Conservation (phyloP, 495 filamentous ascomycete genomes). For the Penicillium manginii region DNA sequence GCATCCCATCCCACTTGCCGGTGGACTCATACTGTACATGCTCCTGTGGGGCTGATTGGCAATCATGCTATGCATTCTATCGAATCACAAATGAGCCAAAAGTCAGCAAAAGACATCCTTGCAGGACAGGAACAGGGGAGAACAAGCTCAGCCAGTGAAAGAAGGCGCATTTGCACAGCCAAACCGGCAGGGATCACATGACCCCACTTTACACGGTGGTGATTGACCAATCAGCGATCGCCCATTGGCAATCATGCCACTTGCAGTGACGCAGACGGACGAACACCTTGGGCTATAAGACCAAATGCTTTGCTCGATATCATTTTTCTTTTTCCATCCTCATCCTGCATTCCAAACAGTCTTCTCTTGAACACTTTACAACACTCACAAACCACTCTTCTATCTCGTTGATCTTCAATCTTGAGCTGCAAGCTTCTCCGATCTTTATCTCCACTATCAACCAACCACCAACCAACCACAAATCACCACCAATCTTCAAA, state of each 20-base stretch:
- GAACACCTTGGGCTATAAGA: slow-evolving; percentile 36
- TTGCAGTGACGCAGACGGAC: slow-evolving; percentile 11
- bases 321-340: slow-evolving; percentile 3
- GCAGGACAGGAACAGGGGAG: neutral
- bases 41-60: too few relatives aligned
- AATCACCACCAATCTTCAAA: slow-evolving; percentile 26
- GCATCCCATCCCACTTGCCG: too few relatives aligned
- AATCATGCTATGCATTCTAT: slow-evolving; percentile 4
- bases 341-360: slow-evolving; percentile 1
- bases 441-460: slow-evolving; percentile 12
- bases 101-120: slow-evolving; percentile 9
- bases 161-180: neutral
- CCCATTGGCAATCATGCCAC: slow-evolving; percentile 26
- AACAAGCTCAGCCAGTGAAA: slow-evolving; percentile 10
- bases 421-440: slow-evolving; percentile 2
- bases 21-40: too few relatives aligned
- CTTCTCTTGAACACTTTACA: neutral
- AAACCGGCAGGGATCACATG: neutral
- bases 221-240: slow-evolving; percentile 19
- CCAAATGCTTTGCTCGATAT: slow-evolving; percentile 4
- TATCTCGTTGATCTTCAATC: neutral
- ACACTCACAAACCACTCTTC: neutral
- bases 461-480: slow-evolving; percentile 1
- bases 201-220: neutral
- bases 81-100: slow-evolving; percentile 15